A percentile compares a stretch with the other conserved stretches of the same genome.
Evolutionary conservation across 1,284 basidiomycete genomes (phyloP).

Genomic region (Cerrena zonata): DNA sequence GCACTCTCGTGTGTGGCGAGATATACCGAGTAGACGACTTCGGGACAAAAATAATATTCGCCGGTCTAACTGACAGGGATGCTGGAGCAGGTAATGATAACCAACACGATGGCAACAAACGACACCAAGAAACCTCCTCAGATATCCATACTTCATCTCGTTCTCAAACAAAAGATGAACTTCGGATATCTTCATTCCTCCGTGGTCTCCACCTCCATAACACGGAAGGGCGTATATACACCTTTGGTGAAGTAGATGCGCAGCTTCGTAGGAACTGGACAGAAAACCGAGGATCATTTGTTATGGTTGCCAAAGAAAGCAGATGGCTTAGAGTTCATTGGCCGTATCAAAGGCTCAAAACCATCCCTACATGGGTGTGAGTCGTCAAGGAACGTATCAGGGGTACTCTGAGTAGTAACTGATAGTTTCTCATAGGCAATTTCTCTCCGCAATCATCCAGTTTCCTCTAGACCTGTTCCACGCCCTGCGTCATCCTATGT

Average conservation of each 20-base stretch:
- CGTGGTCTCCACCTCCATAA: conserved; percentile 34
- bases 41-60: conserved; percentile 28
- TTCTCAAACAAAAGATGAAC: conserved; percentile 24
- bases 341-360: conserved; percentile 17
- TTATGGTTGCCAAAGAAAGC: conserved; percentile 32
- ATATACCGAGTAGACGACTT: conserved; percentile 36
- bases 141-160: too few relatives aligned
- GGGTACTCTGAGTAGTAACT: too few relatives aligned
- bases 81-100: conserved; percentile 2
- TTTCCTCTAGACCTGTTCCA: conserved; percentile 28
- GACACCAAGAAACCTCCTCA: conserved; percentile 1
- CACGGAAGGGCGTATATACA: conserved; percentile 34
- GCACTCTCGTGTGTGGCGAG: conserved; percentile 36
- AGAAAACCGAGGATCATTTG: conserved; percentile 32
- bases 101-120: too few relatives aligned
- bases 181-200: conserved; percentile 25
- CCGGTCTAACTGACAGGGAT: conserved; percentile 15
- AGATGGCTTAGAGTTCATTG: conserved; percentile 34
- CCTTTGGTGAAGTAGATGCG: conserved; percentile 32
- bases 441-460: conserved; percentile 22
- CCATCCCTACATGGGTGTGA: conserved; percentile 17
- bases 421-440: conserved; percentile 20
- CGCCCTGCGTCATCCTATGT: conserved; percentile 29
- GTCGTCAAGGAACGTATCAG: too few relatives aligned
- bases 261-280: conserved; percentile 36